These are phyloP conservation scores for Penicillium sp. DNA, from an alignment of 2,329 filamentous ascomycete species.

Conservation along the genomic window DNA sequence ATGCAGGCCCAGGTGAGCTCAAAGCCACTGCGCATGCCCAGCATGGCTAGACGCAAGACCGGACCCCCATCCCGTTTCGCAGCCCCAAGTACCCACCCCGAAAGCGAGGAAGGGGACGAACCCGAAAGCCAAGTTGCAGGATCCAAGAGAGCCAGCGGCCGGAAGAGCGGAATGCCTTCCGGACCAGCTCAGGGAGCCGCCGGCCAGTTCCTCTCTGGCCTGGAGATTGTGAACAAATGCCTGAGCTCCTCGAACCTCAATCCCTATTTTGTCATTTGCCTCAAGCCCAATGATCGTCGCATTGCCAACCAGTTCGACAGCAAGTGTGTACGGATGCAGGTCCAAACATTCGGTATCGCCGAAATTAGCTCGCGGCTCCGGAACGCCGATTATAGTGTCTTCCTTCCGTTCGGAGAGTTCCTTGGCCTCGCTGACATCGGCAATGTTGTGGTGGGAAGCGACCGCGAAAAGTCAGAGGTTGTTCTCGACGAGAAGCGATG, in stretches of 20 bases:
- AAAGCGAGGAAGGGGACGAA: constrained; percentile 45
- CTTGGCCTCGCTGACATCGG: constrained; percentile 83
- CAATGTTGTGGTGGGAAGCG: constrained; percentile 82
- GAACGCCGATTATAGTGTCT: constrained; percentile 92
- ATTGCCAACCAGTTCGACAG: constrained; percentile 99
- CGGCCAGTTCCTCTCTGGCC: constrained; percentile 82
- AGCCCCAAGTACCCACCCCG: constrained; percentile 25
- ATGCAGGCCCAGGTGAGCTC: constrained; percentile 96
- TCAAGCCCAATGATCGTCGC: constrained; percentile 94
- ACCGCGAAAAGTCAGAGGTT: constrained; percentile 85
- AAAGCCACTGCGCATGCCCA: constrained; percentile 87
- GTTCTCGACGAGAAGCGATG: constrained; percentile 91
- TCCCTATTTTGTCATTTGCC: constrained; percentile 91
- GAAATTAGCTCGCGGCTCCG: constrained; percentile 93
- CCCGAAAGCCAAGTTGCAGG: constrained; percentile 36
- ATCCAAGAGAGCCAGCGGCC: constrained; percentile 28
- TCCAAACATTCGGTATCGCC: constrained; percentile 93
- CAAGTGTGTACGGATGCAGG: constrained; percentile 92
- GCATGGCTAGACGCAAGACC: constrained; percentile 79
- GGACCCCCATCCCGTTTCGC: constrained; percentile 52
- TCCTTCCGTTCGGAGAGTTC: constrained; percentile 94
- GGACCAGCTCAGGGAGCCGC: constrained; percentile 74
- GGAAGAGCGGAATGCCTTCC: constrained; percentile 42
- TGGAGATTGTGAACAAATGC: constrained; percentile 89
- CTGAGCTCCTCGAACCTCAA: constrained; percentile 81